Base-by-base conservation (phyloP, 768 basidiomycete species). In the Lentinula aciculospora region DNA sequence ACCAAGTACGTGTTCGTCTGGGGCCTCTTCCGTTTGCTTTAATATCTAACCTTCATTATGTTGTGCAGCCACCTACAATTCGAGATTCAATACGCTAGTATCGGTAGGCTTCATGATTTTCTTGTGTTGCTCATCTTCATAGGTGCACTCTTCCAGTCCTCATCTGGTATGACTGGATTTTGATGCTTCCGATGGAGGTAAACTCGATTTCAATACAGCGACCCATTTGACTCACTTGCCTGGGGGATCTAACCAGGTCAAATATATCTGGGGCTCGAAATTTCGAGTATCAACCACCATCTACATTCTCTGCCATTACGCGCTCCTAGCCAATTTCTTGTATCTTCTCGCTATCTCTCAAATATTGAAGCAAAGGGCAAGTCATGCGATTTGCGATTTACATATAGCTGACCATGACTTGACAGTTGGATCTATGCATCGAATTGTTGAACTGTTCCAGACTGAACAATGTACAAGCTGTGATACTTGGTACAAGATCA, bases 231-330 rank as follows among this genome's bases (percentile, higher is more conserved):
- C 53, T 17, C 2, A 34, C 34, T 50, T 32, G 10, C 3, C 19
- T 27, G 39, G 42, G 53, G 13, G 1, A 5, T 31, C 9, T 32
- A 21, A 4, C 8, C 9, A 45, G 42, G 61, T 69, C 27, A 57
- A 47, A n/a, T 60, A 66, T 27, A 64, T 71, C 23, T 71, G 69
- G 69, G 57, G 58, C 1, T 42, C 40, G 17, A 64, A 50, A 60
- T 59, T 67, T 47, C 58, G 58, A n/a, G 10, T 62, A 3, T 66
- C 63, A 2, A 69, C 67, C 6, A 3, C 67, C 13, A 56, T 69
- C 3, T 69, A 70, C 44, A 58, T 68, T 17, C 61, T 64, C 28
- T 64, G 67, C 51, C 68, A 68, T 34, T 69, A 70, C 56, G 69
- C 63, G 5, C 56, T 70, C 8, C 47, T 65, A 3, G 67, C 66